These are phyloP conservation scores for Monosporascus sp. DNA, from an alignment of 2,329 filamentous ascomycete species.

Conservation along the genomic window DNA sequence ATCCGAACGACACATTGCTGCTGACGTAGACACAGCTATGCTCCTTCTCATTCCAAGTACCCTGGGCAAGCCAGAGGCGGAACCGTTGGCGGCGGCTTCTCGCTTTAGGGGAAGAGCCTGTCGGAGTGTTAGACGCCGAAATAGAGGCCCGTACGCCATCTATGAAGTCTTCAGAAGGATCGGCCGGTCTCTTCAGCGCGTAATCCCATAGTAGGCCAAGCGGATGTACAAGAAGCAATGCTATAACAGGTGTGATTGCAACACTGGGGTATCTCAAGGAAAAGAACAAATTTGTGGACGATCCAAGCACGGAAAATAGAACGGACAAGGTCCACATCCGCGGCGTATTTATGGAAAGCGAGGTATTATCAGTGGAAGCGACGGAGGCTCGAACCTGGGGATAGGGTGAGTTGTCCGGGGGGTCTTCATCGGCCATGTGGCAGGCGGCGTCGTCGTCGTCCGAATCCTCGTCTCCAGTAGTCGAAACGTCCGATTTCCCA, in stretches of 20 bases:
- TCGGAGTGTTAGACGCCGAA: slow-evolving; percentile 6
- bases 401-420: slow-evolving; percentile 68
- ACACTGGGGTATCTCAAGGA: slow-evolving; percentile 86
- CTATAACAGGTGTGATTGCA: slow-evolving; percentile 83
- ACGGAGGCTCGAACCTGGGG: slow-evolving; percentile 77
- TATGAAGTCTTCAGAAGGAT: slow-evolving; percentile 50
- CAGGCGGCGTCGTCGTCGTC: slow-evolving; percentile 31
- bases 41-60: slow-evolving; percentile 82
- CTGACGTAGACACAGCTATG: slow-evolving; percentile 85
- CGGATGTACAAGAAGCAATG: slow-evolving; percentile 76
- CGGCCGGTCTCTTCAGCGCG: slow-evolving; percentile 54
- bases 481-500: slow-evolving; percentile 28
- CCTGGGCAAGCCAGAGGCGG: slow-evolving; percentile 72
- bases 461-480: slow-evolving; percentile 17
- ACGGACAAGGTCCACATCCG: slow-evolving; percentile 83
- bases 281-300: slow-evolving; percentile 83
- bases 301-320: slow-evolving; percentile 74
- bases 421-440: slow-evolving; percentile 40
- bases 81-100: slow-evolving; percentile 36
- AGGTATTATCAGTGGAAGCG: slow-evolving; percentile 66
- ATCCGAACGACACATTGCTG: slow-evolving; percentile 85
- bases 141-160: slow-evolving; percentile 39
- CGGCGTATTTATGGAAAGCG: slow-evolving; percentile 78
- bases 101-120: slow-evolving; percentile 8
- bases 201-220: slow-evolving; percentile 76